A percentile compares a stretch with the other conserved stretches of the same genome.
These are phyloP conservation scores for Gaertneriomyces semiglobifer DNA, from an alignment of 192 early-diverging fungal species.

Conservation along the genomic window DNA sequence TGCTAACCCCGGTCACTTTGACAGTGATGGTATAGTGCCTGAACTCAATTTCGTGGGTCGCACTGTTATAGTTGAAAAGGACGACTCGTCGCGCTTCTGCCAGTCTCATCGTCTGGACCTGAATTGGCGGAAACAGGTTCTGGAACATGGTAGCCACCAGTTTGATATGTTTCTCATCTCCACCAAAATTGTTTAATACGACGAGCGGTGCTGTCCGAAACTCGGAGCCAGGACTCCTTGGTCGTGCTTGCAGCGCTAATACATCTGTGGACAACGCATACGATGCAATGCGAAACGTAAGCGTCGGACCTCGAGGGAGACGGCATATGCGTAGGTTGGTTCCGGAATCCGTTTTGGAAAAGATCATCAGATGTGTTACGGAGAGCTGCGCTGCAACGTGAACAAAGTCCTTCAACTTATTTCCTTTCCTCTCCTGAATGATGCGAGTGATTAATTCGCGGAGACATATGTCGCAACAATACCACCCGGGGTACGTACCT, in stretches of 20 bases:
- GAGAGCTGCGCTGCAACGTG: slow-evolving; percentile 77
- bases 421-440: slow-evolving; percentile 77
- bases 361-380: slow-evolving; percentile 85
- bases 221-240: slow-evolving; percentile 73
- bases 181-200: slow-evolving; percentile 77
- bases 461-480: background rate
- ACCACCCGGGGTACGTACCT: slow-evolving; percentile 29
- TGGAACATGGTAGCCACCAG: slow-evolving; percentile 93
- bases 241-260: slow-evolving; percentile 67
- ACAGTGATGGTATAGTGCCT: slow-evolving; percentile 91
- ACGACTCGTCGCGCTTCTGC: slow-evolving; percentile 86
- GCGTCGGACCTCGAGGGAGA: slow-evolving; percentile 88
- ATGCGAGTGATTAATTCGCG: background rate
- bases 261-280: slow-evolving; percentile 86
- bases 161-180: slow-evolving; percentile 73
- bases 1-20: slow-evolving; percentile 83
- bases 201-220: slow-evolving; percentile 77
- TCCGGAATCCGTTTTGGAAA: slow-evolving; percentile 72
- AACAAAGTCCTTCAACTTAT: slow-evolving; percentile 92
- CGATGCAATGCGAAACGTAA: slow-evolving; percentile 76
- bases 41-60: slow-evolving; percentile 81
- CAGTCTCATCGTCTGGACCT: slow-evolving; percentile 89
- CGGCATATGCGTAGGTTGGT: slow-evolving; percentile 79
- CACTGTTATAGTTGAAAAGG: slow-evolving; percentile 84
- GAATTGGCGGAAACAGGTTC: slow-evolving; percentile 95